A percentile compares a stretch with the other conserved stretches of the same genome.
These are phyloP conservation scores for Plasmodium billcollinsi DNA, from an alignment of 169 alveolate species.

Conservation along the genomic window DNA sequence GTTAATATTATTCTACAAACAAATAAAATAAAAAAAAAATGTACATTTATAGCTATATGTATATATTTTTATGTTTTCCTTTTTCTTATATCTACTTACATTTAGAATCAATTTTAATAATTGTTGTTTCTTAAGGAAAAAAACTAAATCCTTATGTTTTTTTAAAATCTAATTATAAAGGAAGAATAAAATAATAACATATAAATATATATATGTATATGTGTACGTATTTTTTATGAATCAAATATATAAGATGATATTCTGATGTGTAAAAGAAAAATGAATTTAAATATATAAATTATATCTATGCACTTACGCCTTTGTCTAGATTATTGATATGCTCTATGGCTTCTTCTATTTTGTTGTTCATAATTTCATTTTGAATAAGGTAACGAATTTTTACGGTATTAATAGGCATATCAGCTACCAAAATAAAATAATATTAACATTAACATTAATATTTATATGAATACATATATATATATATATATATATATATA, in stretches of 20 bases:
- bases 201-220: not conserved
- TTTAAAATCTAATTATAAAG: conserved; percentile 43
- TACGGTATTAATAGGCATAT: conserved; percentile 72
- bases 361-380: conserved; percentile 64
- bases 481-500: too few species aligned
- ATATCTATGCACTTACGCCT: conserved; percentile 22
- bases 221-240: not conserved
- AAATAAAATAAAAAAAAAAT: not conserved
- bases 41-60: not conserved
- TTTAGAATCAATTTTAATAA: conserved; percentile 59
- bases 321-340: conserved; percentile 69
- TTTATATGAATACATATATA: not conserved
- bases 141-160: conserved; percentile 67
- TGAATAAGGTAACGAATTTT: conserved; percentile 63
- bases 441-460: not conserved
- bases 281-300: not conserved
- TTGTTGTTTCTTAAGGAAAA: conserved; percentile 70
- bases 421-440: conserved; percentile 49
- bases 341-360: conserved; percentile 67
- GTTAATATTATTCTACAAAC: conserved; percentile 48
- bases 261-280: not conserved
- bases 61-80: conserved; percentile 4
- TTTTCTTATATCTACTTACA: conserved; percentile 14
- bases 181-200: conserved; percentile 5
- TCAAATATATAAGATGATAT: not conserved